Conservation (phyloP, 345 rosid genomes). For the Odontarrhena argentea region DNA sequence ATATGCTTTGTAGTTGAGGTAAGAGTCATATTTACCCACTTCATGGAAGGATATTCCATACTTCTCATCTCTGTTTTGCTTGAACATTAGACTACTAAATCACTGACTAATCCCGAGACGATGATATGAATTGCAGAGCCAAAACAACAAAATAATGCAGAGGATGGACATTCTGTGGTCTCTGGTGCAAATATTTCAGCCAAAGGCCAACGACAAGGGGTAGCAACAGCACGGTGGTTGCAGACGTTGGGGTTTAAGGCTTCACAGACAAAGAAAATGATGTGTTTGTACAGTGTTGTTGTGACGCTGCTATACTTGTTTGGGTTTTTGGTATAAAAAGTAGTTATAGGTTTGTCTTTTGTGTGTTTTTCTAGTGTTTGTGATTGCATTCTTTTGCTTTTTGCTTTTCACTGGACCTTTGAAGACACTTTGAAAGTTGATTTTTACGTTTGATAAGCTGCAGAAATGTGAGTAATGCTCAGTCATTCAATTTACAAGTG, state of each 20-base stretch:
- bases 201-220: constrained; percentile 53
- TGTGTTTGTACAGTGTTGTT: constrained; percentile 34
- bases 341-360: constrained; percentile 22
- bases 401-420: constrained; percentile 7
- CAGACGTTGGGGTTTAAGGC: constrained; percentile 10
- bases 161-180: constrained; percentile 97
- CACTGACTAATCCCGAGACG: constrained; percentile 10
- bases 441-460: background rate
- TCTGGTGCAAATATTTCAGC: constrained; percentile 82
- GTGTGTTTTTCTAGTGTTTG: constrained; percentile 19
- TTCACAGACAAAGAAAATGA: constrained; percentile 1
- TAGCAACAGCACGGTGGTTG: constrained; percentile 15
- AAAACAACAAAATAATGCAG: constrained; percentile 66
- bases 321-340: constrained; percentile 18
- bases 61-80: background rate
- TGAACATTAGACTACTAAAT: background rate
- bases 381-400: background rate
- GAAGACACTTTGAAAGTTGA: constrained; percentile 1
- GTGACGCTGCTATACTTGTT: constrained; percentile 28
- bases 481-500: too few relatives aligned
- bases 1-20: constrained; percentile 94
- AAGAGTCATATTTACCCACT: constrained; percentile 17
- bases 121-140: constrained; percentile 58
- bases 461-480: too few relatives aligned
- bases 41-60: background rate